phyloP scores from a whole-genome alignment of 192 early-diverging fungal species.

The Entophlyctis luteolus region DNA sequence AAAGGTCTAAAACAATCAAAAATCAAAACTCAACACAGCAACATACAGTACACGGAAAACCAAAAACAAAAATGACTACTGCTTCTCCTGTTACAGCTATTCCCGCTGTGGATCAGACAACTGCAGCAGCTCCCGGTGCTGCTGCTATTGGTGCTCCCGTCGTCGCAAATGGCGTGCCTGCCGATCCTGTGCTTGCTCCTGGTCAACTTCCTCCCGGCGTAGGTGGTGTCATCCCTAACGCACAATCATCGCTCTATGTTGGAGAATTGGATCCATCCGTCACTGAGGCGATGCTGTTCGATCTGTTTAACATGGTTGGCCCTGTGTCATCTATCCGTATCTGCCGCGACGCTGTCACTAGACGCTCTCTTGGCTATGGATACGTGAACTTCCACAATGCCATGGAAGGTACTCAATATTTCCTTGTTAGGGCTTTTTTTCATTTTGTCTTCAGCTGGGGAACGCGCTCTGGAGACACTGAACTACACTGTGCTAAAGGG shows the following conservation, averaged over 20 bases:
- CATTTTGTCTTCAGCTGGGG: no score
- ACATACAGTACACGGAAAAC: neutral
- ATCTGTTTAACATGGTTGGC: constrained; percentile 93
- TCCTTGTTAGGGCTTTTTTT: constrained; percentile 32
- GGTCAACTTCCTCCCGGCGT: constrained; percentile 41
- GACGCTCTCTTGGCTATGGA: constrained; percentile 92
- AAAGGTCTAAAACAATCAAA: neutral
- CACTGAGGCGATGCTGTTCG: constrained; percentile 95
- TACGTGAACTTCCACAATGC: constrained; percentile 98
- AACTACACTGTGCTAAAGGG: constrained; percentile 97
- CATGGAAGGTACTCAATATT: no score
- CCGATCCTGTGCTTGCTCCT: constrained; percentile 40
- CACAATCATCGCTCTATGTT: constrained; percentile 33
- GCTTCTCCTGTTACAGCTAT: no score
- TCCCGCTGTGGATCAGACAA: no score
- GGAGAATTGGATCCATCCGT: constrained; percentile 72
- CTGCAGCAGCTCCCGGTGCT: constrained; percentile 33
- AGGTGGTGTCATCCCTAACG: constrained; percentile 17
- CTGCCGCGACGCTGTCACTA: constrained; percentile 95
- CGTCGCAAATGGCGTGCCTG: constrained; percentile 11
- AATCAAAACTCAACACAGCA: neutral
- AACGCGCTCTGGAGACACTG: constrained; percentile 86
- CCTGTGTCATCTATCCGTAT: constrained; percentile 96
- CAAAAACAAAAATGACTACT: constrained; percentile 31
- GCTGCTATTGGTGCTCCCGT: constrained; percentile 35